Evolutionary conservation across 164 flowering plant species (phyloP).

Genomic region (Aristolochia fimbriata): DNA sequence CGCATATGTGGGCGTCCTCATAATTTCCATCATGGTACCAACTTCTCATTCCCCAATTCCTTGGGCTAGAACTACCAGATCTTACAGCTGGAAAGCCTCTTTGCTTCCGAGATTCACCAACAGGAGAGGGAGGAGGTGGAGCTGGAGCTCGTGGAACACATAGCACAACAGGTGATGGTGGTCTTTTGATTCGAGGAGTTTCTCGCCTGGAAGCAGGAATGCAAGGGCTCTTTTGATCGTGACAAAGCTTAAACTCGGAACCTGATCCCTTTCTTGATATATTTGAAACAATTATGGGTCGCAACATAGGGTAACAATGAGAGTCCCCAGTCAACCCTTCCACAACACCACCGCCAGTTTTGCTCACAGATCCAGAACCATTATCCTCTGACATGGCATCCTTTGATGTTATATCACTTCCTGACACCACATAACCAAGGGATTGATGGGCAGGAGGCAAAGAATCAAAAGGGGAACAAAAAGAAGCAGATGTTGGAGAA

Average conservation of each 20-base stretch:
- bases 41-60: slow-evolving; percentile 86
- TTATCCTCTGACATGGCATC: slow-evolving; percentile 55
- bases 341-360: slow-evolving; percentile 39
- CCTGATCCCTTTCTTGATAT: slow-evolving; percentile 61
- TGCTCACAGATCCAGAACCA: slow-evolving; percentile 43
- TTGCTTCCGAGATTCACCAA: slow-evolving; percentile 68
- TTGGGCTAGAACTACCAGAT: slow-evolving; percentile 99
- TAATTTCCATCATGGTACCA: slow-evolving; percentile 69
- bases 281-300: slow-evolving; percentile 78
- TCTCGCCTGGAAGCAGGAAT: slow-evolving; percentile 64
- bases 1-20: slow-evolving; percentile 52
- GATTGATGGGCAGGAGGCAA: slow-evolving; percentile 61
- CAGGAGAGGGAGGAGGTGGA: slow-evolving; percentile 88
- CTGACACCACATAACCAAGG: slow-evolving; percentile 68
- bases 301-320: slow-evolving; percentile 63
- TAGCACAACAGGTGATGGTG: slow-evolving; percentile 95
- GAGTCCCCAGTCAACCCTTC: slow-evolving; percentile 64
- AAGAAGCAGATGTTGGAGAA: slow-evolving; percentile 81
- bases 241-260: slow-evolving; percentile 57
- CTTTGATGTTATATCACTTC: slow-evolving; percentile 54
- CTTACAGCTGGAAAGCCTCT: slow-evolving; percentile 91
- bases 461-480: slow-evolving; percentile 89
- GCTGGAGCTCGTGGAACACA: slow-evolving; percentile 89
- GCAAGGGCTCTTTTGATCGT: slow-evolving; percentile 68
- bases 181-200: slow-evolving; percentile 75